A percentile compares a stretch with the other conserved stretches of the same genome.
phyloP scores from a whole-genome alignment of 2,329 filamentous ascomycete genomes.

The Botrytis aclada region DNA sequence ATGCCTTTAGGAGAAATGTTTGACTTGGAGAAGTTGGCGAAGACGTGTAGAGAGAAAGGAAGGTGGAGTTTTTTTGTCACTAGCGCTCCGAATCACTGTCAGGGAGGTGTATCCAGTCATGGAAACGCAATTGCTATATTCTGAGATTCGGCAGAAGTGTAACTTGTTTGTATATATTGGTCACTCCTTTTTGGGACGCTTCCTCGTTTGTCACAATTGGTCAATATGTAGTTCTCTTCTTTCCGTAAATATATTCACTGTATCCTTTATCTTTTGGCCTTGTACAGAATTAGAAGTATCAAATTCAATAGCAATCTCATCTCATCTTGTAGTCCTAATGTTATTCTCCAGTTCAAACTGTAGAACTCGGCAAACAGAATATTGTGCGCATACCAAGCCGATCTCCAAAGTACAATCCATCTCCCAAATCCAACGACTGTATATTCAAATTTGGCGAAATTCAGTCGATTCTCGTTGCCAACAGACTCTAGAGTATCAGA shows the following conservation, averaged over 20 bases:
- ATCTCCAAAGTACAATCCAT: not conserved
- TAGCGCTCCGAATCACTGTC: slow-evolving; percentile 40
- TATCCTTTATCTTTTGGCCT: not conserved
- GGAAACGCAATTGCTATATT: slow-evolving; percentile 49
- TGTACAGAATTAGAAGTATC: not conserved
- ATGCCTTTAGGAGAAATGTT: slow-evolving; percentile 39
- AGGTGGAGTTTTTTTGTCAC: slow-evolving; percentile 39
- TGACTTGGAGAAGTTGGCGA: slow-evolving; percentile 36
- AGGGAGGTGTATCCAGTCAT: slow-evolving; percentile 49
- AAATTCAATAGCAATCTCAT: not conserved
- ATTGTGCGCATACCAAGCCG: not conserved
- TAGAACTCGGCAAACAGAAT: not conserved
- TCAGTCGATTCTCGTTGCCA: too few relatives aligned
- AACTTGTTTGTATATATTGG: not conserved
- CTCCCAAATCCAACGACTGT: too few relatives aligned
- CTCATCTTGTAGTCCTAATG: not conserved
- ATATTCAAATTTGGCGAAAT: too few relatives aligned
- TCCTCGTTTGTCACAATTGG: not conserved
- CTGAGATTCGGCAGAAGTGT: slow-evolving; percentile 6
- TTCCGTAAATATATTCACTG: not conserved
- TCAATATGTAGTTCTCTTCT: not conserved
- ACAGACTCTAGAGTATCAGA: too few relatives aligned
- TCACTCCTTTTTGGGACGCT: not conserved
- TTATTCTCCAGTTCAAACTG: not conserved
- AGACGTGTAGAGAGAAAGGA: slow-evolving; percentile 33